Conservation (phyloP, 148 eudicot species). For the Rhododendron simsii region DNA sequence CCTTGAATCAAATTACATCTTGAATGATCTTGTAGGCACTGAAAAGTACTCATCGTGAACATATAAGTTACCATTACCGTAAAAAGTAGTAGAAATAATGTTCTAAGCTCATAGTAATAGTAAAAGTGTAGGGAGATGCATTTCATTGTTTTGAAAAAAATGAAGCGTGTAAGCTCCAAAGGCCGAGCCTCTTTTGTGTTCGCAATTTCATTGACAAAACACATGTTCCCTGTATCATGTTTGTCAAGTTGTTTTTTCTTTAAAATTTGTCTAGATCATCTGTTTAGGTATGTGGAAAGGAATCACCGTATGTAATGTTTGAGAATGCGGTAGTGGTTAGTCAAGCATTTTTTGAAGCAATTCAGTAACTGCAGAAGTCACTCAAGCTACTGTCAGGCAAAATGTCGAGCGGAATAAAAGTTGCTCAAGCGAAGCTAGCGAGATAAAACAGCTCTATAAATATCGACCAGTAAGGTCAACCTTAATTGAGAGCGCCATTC, state of each 20-base stretch:
- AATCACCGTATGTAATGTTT: background rate
- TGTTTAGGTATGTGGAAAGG: background rate
- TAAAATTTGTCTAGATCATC: background rate
- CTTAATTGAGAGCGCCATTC: background rate
- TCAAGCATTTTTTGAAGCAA: background rate
- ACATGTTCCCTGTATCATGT: background rate
- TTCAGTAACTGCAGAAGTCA: background rate
- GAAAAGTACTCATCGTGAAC: too few species aligned
- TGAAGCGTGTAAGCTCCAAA: background rate
- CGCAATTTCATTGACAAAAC: background rate
- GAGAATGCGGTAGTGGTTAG: background rate
- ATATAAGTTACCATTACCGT: too few species aligned
- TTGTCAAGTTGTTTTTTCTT: background rate
- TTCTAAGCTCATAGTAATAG: background rate
- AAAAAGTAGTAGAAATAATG: background rate
- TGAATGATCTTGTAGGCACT: too few species aligned
- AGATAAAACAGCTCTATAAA: background rate
- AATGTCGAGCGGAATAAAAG: background rate
- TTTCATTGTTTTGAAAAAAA: background rate
- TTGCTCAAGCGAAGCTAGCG: background rate
- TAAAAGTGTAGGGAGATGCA: background rate
- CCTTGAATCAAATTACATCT: background rate
- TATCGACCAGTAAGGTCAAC: background rate
- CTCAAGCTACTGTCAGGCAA: background rate
- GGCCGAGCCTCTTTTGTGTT: background rate